Evolutionary conservation across 345 rosid species (phyloP), one percentile per base, ranked within the genome.

Genomic region (Punica granatum): DNA sequence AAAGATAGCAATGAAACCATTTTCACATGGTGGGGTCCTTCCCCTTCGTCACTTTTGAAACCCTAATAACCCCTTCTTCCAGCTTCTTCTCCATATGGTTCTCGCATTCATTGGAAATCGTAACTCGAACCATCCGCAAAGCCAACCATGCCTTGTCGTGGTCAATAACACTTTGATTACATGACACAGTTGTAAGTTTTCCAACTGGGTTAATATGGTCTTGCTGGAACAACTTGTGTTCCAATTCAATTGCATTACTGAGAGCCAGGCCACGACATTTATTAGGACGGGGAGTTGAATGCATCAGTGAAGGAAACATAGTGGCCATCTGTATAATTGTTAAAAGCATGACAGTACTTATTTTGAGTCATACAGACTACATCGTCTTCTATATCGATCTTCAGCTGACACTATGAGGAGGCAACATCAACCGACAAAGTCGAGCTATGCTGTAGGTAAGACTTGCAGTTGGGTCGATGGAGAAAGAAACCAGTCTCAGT

Each of bases 11-110:
- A 28, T 56, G 34, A 11, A 56, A 56, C 26, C 34, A 18, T 36
- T 8, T 33, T 61, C 81, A 78, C 81, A n/a, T 74, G 81, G 81
- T 78, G 54, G 78, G 78, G 23, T 46, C 70, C 54, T 34, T 28
- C 25, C 15, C 61, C 28, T 23, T n/a, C n/a, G n/a, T 10, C 28
- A n/a, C 28, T 51, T 51, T 51, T 13, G 23, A 51, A 56, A 56
- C 61, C 61, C 61, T 56, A 56, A 13, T 58, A 4, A 31, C 32
- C 49, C 46, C 3, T 63, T 44, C n/a, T 11, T 41, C 49, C 60
- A 19, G 34, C 46, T 18, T 21, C 30, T 25, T 37, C n/a, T n/a
- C n/a, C n/a, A n/a, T 43, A 43, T 3, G 48, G 48, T 21, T 13
- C 58, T 51, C n/a, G 56, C 56, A 4, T 11, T 49, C 28, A 16